phyloP scores from a whole-genome alignment of 495 filamentous ascomycete species.

The Aspergillus carlsbadensis region DNA sequence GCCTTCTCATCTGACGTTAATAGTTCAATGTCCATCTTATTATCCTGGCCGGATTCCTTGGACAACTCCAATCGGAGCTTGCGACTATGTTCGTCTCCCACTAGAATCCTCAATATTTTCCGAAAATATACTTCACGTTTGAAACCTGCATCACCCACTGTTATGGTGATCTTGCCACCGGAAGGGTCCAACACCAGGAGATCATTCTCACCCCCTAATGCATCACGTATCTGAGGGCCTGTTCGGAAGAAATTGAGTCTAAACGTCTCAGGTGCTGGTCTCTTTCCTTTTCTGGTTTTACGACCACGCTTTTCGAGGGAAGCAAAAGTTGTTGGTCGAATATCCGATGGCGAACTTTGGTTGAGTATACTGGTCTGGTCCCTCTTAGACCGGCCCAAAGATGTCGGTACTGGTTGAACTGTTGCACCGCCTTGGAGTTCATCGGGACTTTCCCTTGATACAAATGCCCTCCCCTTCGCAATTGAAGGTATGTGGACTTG shows the following conservation, averaged over 20 bases:
- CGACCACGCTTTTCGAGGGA: constrained; percentile 4
- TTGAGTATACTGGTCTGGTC: neutral
- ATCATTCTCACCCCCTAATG: constrained; percentile 3
- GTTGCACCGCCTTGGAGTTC: constrained; percentile 44
- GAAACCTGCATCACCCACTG: constrained; percentile 5
- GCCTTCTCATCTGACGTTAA: constrained; percentile 13
- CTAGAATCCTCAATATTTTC: constrained; percentile 19
- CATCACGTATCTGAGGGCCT: constrained; percentile 17
- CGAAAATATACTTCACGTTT: constrained; percentile 15
- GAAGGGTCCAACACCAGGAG: constrained; percentile 17
- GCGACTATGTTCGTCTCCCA: constrained; percentile 25
- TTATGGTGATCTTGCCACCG: neutral
- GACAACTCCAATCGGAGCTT: constrained; percentile 38
- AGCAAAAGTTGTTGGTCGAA: constrained; percentile 29
- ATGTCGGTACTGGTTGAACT: constrained; percentile 23
- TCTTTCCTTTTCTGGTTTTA: constrained; percentile 16
- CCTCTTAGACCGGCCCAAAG: constrained; percentile 2
- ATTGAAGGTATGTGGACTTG: constrained; percentile 6
- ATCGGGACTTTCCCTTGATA: constrained; percentile 41
- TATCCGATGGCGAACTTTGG: constrained; percentile 34
- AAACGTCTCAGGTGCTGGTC: constrained; percentile 1
- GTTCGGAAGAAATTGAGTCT: constrained; percentile 23
- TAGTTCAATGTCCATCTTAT: constrained; percentile 41
- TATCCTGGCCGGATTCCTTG: constrained; percentile 18
- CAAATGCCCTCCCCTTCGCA: constrained; percentile 6